Evolutionary conservation across 306 rosid species (phyloP), one percentile per base, ranked within the genome.

Genomic region (Trichosanthes cucumerina): DNA sequence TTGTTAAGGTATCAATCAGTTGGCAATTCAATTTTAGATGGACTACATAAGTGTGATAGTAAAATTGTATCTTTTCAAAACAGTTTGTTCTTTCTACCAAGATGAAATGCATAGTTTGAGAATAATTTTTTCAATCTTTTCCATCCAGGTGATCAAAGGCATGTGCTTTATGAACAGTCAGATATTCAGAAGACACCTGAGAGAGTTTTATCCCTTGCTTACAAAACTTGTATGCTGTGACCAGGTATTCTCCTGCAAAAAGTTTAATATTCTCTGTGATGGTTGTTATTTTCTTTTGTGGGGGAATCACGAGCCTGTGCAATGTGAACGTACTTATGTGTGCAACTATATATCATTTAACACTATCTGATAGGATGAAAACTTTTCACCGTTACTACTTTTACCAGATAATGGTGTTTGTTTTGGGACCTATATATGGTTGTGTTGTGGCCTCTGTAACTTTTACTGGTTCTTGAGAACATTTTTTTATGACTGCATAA

Each of bases 171-270:
- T 96, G 96, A 96, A 93, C 90, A 86, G 69, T 86, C 87, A 83
- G 86, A 87, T 96, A 80, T 96, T 96, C 88, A 87, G 89, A 86
- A 91, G 94, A 84, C 96, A 96, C 85, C 81, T 96, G 46, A 90
- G 98, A 80, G 96, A 96, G 72, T 86, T 96, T 83, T 96, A 96
- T 83, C 99, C 99, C 66, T 82, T 91, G 91, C 93, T 96, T 71
- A 96, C 98, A 43, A 93, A 87, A 79, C 98, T 96, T 77, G 92
- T 96, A 50, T 93, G 98, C 88, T 96, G 98, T 38, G 98, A 96
- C 80, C 99, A 96, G 98, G 99, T 96, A 86, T 78, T 81, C 81
- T 83, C 76, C 74, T 82, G 76, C 74, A 24, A 16, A 31, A 54
- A 9, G n/a, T 78, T 28, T 10, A 78, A 26, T 78, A 14, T 44